Percentiles rank a stretch among this genome's conserved stretches.
Conservation (phyloP, 1,284 basidiomycete species). For the Moesziomyces antarcticus region DNA sequence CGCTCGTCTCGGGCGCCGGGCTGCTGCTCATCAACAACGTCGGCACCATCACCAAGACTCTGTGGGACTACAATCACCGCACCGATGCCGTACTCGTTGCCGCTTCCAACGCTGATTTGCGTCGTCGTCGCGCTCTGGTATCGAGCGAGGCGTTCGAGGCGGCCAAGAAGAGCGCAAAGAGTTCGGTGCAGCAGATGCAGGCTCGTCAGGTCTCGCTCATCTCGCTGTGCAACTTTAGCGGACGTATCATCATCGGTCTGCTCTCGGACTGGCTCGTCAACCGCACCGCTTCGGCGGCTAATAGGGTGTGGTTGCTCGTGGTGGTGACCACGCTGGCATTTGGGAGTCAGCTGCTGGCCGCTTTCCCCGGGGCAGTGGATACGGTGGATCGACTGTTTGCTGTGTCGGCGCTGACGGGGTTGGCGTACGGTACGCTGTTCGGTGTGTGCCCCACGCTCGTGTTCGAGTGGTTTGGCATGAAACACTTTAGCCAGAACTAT, state of each 20-base stretch:
- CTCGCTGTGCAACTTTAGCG: slow-evolving; percentile 84
- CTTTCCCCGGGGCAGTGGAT: slow-evolving; percentile 70
- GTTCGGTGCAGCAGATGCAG: slow-evolving; percentile 79
- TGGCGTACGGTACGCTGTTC: slow-evolving; percentile 82
- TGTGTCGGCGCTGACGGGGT: slow-evolving; percentile 78
- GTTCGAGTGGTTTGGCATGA: slow-evolving; percentile 87
- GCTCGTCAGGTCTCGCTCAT: slow-evolving; percentile 79
- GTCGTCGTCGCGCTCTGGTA: not conserved
- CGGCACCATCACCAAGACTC: slow-evolving; percentile 86
- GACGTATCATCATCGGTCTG: slow-evolving; percentile 83
- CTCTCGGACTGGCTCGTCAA: slow-evolving; percentile 74
- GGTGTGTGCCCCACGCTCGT: slow-evolving; percentile 80
- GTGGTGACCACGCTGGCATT: slow-evolving; percentile 58
- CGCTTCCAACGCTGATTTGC: slow-evolving; percentile 14
- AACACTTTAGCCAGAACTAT: slow-evolving; percentile 87
- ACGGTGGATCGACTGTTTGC: slow-evolving; percentile 78
- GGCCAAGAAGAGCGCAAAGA: slow-evolving; percentile 73
- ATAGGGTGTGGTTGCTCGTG: slow-evolving; percentile 59
- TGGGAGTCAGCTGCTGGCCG: slow-evolving; percentile 59
- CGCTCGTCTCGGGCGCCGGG: slow-evolving; percentile 85
- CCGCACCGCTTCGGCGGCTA: slow-evolving; percentile 24
- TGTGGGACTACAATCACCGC: slow-evolving; percentile 76
- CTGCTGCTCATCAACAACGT: slow-evolving; percentile 96
- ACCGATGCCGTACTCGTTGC: slow-evolving; percentile 19
- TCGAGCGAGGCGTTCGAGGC: slow-evolving; percentile 9